Base-by-base conservation (phyloP, 257 asterid species). In the Solanum arcanum region DNA sequence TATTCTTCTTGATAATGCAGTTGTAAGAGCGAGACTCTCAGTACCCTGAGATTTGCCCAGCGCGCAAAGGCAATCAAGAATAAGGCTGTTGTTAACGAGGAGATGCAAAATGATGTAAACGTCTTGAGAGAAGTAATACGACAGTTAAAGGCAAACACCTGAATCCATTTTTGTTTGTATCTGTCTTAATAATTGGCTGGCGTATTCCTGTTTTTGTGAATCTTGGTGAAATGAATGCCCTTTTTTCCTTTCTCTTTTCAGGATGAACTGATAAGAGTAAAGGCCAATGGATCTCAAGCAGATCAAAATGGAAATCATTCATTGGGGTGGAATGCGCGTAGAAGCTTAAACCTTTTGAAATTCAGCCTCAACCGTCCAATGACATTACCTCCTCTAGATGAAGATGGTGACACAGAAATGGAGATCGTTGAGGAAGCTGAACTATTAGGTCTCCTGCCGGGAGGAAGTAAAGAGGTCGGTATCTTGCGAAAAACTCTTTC, bases 1-100 rank as follows among this genome's bases (percentile, higher is more conserved):
- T 49, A 25, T 56, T 44, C 70, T 76, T 84, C 56, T 62, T 52
- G 52, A 89, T 91, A 81, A 78, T 91, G 93, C 95, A 97, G 99
- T 93, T 96, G 97, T 88, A 94, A 92, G 94, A 93, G 90, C 23
- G 99, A 97, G 96, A 95, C 97, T 66, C 92, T 96, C 81, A 94
- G 99, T 90, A 96, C 99, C 42, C 90, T 97, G 90, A 94, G 99
- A 92, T 97, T 97, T 91, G 99, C 99, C 68, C 99, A 97, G 87
- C 98, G 99, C 44, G 99, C 99, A 44, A 97, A 97, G 93, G 98
- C 99, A 87, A 95, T 97, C 87, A 97, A 94, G 94, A 97, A 97
- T 88, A 96, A 94, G 92, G 99, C 99, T 87, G 90, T 90, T 83
- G 88, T 95, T 37, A 97, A 97, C 83, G 99, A 97, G 93, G 99